These are phyloP conservation scores for Saccharomycopsis schoenii DNA, from an alignment of 805 yeast species.

Conservation along the genomic window DNA sequence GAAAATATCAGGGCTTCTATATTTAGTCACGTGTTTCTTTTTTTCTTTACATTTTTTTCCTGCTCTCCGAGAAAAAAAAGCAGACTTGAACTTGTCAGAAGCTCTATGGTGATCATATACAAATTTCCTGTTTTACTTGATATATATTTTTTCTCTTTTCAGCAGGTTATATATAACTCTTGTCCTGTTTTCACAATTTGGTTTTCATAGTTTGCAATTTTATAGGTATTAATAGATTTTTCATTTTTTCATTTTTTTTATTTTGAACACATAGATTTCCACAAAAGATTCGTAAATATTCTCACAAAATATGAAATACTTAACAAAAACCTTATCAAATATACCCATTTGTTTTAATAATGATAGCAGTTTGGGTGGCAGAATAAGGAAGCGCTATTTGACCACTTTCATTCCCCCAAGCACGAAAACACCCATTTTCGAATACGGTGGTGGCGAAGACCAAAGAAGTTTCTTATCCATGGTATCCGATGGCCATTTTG, in stretches of 20 bases:
- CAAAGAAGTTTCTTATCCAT: conserved; percentile 32
- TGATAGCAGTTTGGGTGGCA: conserved; percentile 16
- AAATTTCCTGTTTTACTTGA: background rate
- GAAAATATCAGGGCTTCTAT: background rate
- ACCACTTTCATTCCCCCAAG: conserved; percentile 30
- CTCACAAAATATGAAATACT: background rate
- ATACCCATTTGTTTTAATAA: conserved; percentile 16
- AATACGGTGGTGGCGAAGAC: conserved; percentile 25
- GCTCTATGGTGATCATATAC: background rate
- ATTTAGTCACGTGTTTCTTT: background rate
- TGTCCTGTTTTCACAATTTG: background rate
- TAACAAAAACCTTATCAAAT: conserved; percentile 9
- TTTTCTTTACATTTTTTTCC: background rate
- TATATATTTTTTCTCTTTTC: background rate
- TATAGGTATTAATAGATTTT: background rate
- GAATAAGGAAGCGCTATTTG: conserved; percentile 15
- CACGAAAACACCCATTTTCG: conserved; percentile 32
- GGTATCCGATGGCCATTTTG: conserved; percentile 27
- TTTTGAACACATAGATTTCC: background rate
- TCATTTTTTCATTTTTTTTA: no score
- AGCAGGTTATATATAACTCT: background rate
- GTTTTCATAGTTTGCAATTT: background rate
- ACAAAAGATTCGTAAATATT: background rate
- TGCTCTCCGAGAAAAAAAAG: background rate
- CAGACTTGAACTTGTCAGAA: background rate